phyloP scores from a whole-genome alignment of 805 yeast species.

The Saccharomyces cerevisiae region DNA sequence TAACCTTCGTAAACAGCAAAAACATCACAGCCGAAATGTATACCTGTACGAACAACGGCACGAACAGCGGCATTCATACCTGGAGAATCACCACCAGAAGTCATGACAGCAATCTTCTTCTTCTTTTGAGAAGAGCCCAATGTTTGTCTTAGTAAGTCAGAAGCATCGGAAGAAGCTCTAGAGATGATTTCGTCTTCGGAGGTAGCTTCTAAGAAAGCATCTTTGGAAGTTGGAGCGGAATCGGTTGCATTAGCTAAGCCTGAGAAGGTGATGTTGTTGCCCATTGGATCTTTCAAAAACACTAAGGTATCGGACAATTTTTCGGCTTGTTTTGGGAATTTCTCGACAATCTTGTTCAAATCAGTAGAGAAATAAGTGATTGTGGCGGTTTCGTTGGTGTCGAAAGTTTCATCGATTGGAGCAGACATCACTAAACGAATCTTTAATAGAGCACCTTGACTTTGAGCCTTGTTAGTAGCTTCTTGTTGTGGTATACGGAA shows the following conservation, averaged over 20 bases:
- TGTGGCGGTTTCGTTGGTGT: conserved; percentile 6
- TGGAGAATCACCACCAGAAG: conserved; percentile 98
- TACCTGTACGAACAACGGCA: conserved; percentile 90
- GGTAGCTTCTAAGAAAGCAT: conserved; percentile 16
- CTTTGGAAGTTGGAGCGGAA: conserved; percentile 18
- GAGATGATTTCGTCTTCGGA: conserved; percentile 8
- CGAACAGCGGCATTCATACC: conserved; percentile 97
- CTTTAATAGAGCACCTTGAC: conserved; percentile 42
- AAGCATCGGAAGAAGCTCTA: conserved; percentile 17
- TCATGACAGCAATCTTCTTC: conserved; percentile 77
- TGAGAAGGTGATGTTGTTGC: conserved; percentile 50
- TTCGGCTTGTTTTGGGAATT: conserved; percentile 18
- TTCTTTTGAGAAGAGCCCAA: conserved; percentile 11
- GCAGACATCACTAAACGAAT: conserved; percentile 37
- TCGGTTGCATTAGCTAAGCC: conserved; percentile 36
- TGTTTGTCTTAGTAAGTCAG: conserved; percentile 13
- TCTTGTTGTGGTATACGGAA: conserved; percentile 47
- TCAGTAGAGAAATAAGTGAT: conserved; percentile 37
- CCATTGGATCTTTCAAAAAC: conserved; percentile 51
- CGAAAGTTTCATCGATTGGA: conserved; percentile 9
- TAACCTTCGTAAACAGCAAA: conserved; percentile 92
- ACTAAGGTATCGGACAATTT: conserved; percentile 22
- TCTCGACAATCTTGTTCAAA: conserved; percentile 22
- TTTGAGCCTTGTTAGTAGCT: conserved; percentile 31
- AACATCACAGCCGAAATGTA: conserved; percentile 79